Base-by-base conservation (phyloP, 2,329 filamentous ascomycete species). In the Phaeosphaeriaceae sp. region DNA sequence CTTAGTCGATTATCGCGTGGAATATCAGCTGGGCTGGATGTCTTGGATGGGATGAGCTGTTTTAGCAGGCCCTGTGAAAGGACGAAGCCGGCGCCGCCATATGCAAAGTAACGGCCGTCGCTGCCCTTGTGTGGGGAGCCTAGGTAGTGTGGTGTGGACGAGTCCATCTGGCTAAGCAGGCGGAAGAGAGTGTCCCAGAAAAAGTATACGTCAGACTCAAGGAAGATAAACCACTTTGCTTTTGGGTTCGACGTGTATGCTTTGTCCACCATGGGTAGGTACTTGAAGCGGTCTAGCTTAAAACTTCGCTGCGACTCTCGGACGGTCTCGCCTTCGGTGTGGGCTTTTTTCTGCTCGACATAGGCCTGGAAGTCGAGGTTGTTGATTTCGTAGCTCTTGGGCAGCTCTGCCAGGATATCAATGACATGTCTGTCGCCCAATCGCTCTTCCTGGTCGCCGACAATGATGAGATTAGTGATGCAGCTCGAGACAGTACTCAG, bases 221-320 rank as follows among this genome's bases (percentile, higher is more conserved):
- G 59, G 55, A 74, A 74, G 51, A 74, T 64, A 44, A 68, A 74
- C 71, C 71, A 74, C 50, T 72, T 68, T 33, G 66, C 68, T 39
- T 64, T 63, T 18, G 70, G 71, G 40, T 65, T 66, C 39, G 72
- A 42, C 12, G 62, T 60, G 49, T 78, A 74, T 0, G 80, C 77
- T 65, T 81, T 80, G 51, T 81, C 77, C 3, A 81, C 77, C 73
- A 83, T 78, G 30, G 81, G 81, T 44, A 83, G 71, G 64, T 83
- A 83, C 67, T 84, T 84, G 79, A 81, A 83, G 58, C 82, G 82
- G 62, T 84, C 81, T 21, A 83, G 70, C 53, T 76, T 78, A 80
- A 81, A 83, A 29, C 79, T 80, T 0, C 79, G 77, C 40, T 62
- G 77, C 49, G 72, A 67, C 79, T 80, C 81, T 48, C 80, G 78